Percentiles rank a stretch among this genome's conserved stretches.
Conservation (phyloP, 2,329 filamentous ascomycete species). For the Paraphoma sp. region DNA sequence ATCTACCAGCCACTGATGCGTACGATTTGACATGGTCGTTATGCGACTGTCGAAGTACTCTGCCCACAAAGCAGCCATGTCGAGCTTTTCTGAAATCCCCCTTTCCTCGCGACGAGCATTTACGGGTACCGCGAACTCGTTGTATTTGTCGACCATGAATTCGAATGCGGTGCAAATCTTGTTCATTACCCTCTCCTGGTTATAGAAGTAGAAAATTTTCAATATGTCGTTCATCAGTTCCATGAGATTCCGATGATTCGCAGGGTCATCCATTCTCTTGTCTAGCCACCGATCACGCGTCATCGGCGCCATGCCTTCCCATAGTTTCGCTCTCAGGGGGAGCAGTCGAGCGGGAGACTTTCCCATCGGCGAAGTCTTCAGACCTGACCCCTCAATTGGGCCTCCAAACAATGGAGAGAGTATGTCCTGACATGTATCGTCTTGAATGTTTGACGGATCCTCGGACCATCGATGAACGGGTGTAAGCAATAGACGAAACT, state of each 20-base stretch:
- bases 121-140: slow-evolving; percentile 15
- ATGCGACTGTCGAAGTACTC: slow-evolving; percentile 17
- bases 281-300: slow-evolving; percentile 21
- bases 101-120: slow-evolving; percentile 19
- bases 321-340: slow-evolving; percentile 17
- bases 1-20: slow-evolving; percentile 24
- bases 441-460: neutral
- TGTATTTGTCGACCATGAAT: slow-evolving; percentile 14
- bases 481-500: slow-evolving; percentile 1
- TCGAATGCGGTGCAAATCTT: slow-evolving; percentile 13
- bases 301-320: slow-evolving; percentile 24
- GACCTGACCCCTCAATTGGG: neutral
- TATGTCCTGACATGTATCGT: neutral
- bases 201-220: slow-evolving; percentile 16
- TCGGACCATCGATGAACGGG: slow-evolving; percentile 13
- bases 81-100: slow-evolving; percentile 12
- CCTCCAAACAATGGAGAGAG: neutral
- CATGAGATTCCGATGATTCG: slow-evolving; percentile 18
- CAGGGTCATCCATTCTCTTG: slow-evolving; percentile 24
- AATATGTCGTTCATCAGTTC: slow-evolving; percentile 23
- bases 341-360: slow-evolving; percentile 12
- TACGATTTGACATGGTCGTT: slow-evolving; percentile 14
- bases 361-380: neutral
- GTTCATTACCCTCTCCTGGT: slow-evolving; percentile 2
- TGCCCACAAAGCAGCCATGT: slow-evolving; percentile 26